A percentile compares a stretch with the other conserved stretches of the same genome.
Evolutionary conservation across 306 rosid genomes (phyloP).

Genomic region (Rosa multiflora): DNA sequence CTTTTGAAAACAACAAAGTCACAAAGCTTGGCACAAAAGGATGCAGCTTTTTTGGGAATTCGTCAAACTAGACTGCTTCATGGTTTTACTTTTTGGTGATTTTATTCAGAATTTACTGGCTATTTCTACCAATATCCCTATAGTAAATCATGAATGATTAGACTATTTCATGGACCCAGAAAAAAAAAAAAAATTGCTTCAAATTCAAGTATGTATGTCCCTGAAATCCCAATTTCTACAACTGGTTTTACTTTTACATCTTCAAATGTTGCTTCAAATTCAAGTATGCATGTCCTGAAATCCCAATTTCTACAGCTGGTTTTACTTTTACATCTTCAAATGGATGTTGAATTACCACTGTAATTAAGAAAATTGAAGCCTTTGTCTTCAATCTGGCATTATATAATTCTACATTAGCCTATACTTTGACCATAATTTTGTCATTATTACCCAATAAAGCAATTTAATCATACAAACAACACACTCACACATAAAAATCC

Average conservation of each 20-base stretch:
- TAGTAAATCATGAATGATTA: conserved; percentile 8
- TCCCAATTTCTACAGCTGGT: background rate
- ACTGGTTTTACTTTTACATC: background rate
- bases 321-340: background rate
- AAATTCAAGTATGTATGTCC: background rate
- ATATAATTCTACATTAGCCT: background rate
- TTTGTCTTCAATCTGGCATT: conserved; percentile 1
- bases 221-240: background rate
- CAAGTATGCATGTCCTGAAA: background rate
- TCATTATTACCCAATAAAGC: conserved; percentile 15
- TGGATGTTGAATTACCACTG: background rate
- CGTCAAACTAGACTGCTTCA: conserved; percentile 21
- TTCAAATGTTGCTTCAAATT: background rate
- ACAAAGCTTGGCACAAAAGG: conserved; percentile 11
- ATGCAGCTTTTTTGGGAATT: conserved; percentile 21
- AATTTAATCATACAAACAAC: background rate
- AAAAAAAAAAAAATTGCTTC: background rate
- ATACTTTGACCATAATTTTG: conserved; percentile 17
- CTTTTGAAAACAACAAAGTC: background rate
- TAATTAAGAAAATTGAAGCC: background rate
- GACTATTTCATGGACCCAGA: background rate
- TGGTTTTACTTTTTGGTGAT: conserved; percentile 2
- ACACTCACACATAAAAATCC: background rate
- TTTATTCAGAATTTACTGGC: background rate
- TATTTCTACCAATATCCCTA: background rate